phyloP scores from a whole-genome alignment of 495 filamentous ascomycete genomes.

The Achaetomiella virescens region DNA sequence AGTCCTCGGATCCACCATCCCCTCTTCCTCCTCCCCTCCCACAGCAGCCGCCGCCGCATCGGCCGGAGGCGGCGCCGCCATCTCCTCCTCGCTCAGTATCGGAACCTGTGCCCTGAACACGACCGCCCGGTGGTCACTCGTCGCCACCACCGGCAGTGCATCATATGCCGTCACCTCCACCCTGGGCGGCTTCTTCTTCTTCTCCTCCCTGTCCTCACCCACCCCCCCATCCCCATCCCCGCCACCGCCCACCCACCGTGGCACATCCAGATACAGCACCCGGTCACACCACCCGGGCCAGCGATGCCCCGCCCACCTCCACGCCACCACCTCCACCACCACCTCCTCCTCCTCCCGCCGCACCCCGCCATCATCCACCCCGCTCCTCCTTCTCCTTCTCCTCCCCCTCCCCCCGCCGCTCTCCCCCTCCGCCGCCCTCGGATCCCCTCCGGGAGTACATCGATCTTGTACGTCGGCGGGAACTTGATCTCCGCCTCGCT shows the following conservation, averaged over 20 bases:
- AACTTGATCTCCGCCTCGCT: conserved; percentile 69
- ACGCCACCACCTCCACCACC: conserved; percentile 42
- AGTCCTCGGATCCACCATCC: conserved; percentile 29
- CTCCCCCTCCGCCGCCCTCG: conserved; percentile 3
- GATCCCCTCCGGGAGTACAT: conserved; percentile 26
- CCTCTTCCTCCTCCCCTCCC: conserved; percentile 4
- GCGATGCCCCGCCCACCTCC: conserved; percentile 71
- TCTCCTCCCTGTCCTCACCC: neutral
- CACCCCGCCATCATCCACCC: no score
- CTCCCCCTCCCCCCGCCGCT: neutral
- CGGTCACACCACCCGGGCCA: conserved; percentile 96
- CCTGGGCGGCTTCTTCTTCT: conserved; percentile 23
- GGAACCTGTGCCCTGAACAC: conserved; percentile 59
- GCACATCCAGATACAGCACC: conserved; percentile 68
- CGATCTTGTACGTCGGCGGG: conserved; percentile 85
- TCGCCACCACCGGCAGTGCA: conserved; percentile 64
- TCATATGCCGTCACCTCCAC: conserved; percentile 57
- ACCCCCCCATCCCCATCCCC: neutral
- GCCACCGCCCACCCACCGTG: conserved; percentile 37
- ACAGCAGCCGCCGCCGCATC: neutral
- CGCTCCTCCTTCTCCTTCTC: conserved; percentile 22
- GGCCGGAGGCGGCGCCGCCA: conserved; percentile 15
- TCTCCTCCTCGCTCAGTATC: conserved; percentile 30
- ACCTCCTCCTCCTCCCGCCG: neutral
- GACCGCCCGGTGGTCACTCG: conserved; percentile 82